Base-by-base conservation (phyloP, 2,329 filamentous ascomycete genomes). In the Fusarium setosum region DNA sequence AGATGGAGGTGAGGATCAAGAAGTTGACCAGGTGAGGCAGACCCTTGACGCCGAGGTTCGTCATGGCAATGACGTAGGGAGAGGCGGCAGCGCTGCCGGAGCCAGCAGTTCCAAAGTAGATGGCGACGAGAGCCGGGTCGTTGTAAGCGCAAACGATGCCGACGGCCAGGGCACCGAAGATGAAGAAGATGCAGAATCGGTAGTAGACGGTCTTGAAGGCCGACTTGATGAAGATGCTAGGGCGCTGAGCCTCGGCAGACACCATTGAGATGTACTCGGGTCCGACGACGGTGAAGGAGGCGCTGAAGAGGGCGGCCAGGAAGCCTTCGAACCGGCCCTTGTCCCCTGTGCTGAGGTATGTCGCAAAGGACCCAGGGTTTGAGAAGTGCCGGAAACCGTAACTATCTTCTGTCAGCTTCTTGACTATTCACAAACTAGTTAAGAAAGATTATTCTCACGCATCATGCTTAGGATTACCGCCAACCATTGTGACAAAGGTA, bases 351-450 rank as follows among this genome's bases (percentile, higher is more conserved):
- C 86, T 83, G 56, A 89, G 83, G 53, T 87, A 80, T 62, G 88
- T 85, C 4, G 81, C 83, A 56, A 75, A 74, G 0, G 72, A 35
- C 1, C 87, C 88, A 0, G 89, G 89, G 35, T 86, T 79, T 41
- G 81, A 85, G 88, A 90, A 93, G 73, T 91, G 91, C 42, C 83
- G 77, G 73, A 92, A 92, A 1, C 90, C 90, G 52, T 88, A 29
- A n/a, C n/a, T n/a, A n/a, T n/a, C n/a, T n/a, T n/a, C n/a, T n/a
- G n/a, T n/a, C n/a, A n/a, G n/a, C n/a, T n/a, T n/a, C n/a, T n/a
- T n/a, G n/a, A n/a, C n/a, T n/a, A 8, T 47, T 29, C 32, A 17
- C 9, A 9, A 18, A 15, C 17, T 31, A 13, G 44, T 47, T n/a
- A 45, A 15, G 10, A 7, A 32, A 7, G 17, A 12, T 4, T 6